A percentile compares a stretch with the other conserved stretches of the same genome.
phyloP scores from a whole-genome alignment of 305 asterid species.

The Solanum chacoense region DNA sequence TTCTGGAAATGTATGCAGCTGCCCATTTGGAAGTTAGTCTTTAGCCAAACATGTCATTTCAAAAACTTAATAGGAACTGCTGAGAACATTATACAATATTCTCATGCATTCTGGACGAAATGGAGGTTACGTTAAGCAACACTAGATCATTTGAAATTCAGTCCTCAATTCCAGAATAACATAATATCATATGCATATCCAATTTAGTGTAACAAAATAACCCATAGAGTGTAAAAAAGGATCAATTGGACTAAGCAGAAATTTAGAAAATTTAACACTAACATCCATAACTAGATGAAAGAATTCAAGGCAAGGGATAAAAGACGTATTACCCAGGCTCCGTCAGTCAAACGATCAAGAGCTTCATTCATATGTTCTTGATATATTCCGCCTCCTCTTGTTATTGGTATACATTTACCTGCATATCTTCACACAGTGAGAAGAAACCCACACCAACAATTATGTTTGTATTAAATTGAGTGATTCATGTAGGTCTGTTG shows the following conservation, averaged over 20 bases:
- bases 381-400: constrained; percentile 94
- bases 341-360: constrained; percentile 67
- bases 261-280: not conserved
- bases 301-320: not conserved
- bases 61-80: constrained; percentile 13
- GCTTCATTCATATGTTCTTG: constrained; percentile 98
- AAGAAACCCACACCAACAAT: not conserved
- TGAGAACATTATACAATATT: not conserved
- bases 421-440: constrained; percentile 16
- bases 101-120: not conserved
- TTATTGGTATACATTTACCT: constrained; percentile 98
- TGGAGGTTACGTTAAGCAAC: not conserved
- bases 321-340: constrained; percentile 68
- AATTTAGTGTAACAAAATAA: not conserved
- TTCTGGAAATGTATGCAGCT: constrained; percentile 97
- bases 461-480: not conserved
- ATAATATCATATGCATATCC: not conserved
- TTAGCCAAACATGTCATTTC: not conserved
- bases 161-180: not conserved
- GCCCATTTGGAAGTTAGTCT: constrained; percentile 22
- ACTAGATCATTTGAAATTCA: not conserved
- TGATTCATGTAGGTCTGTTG: not conserved
- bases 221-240: not conserved
- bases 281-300: not conserved
- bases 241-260: not conserved